phyloP scores from a whole-genome alignment of 2,329 filamentous ascomycete genomes.

The Hypoxylon sp. region DNA sequence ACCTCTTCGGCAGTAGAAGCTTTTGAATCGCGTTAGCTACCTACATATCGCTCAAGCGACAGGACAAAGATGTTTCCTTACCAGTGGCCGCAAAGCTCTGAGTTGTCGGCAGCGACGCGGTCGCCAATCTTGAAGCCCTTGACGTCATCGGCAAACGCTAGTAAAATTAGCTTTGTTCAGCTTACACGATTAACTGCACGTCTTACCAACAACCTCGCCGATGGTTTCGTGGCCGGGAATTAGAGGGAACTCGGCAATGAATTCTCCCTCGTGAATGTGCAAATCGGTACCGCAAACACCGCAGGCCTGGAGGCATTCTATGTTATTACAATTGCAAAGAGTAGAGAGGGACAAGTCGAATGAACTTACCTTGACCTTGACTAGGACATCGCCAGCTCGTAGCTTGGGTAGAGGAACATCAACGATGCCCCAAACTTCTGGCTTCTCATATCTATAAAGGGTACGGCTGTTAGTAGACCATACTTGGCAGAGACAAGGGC shows the following conservation, averaged over 20 bases:
- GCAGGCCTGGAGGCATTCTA: slow-evolving; percentile 40
- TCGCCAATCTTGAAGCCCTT: slow-evolving; percentile 68
- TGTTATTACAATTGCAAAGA: slow-evolving; percentile 26
- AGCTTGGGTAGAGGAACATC: slow-evolving; percentile 68
- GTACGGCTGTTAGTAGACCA: slow-evolving; percentile 34
- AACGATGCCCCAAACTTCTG: slow-evolving; percentile 67
- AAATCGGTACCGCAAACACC: slow-evolving; percentile 51
- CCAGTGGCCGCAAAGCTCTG: slow-evolving; percentile 74
- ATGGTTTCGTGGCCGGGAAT: slow-evolving; percentile 75
- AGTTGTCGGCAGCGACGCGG: slow-evolving; percentile 70
- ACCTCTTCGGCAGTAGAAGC: slow-evolving; percentile 75
- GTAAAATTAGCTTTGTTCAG: no score
- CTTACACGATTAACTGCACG: slow-evolving; percentile 56
- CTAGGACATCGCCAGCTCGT: slow-evolving; percentile 66
- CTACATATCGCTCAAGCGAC: background rate
- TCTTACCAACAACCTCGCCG: slow-evolving; percentile 65
- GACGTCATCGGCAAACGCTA: slow-evolving; percentile 56
- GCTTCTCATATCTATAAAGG: slow-evolving; percentile 65
- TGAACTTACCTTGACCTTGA: slow-evolving; percentile 68
- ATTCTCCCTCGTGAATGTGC: slow-evolving; percentile 75
- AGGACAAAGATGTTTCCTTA: slow-evolving; percentile 26
- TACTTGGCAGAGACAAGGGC: slow-evolving; percentile 5
- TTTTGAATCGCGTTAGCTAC: slow-evolving; percentile 27
- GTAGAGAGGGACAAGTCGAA: background rate
- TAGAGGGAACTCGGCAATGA: slow-evolving; percentile 69